phyloP scores from a whole-genome alignment of 2,329 filamentous ascomycete genomes.

The Chrysosphaeria jannelii region DNA sequence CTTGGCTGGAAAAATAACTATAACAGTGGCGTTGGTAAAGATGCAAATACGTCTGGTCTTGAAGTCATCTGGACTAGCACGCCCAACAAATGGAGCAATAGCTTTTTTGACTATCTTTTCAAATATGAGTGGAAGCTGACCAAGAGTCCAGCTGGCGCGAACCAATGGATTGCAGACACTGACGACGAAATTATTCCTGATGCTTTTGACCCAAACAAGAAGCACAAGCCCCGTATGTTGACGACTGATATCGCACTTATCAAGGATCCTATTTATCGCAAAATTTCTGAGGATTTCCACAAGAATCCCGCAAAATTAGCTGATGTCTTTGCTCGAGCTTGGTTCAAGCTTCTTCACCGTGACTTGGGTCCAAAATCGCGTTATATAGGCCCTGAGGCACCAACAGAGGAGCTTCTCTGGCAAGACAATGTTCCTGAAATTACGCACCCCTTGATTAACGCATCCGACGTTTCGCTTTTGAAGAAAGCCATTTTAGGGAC shows the following conservation, averaged over 20 bases:
- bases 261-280: conserved; percentile 41
- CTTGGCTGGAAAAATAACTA: conserved; percentile 41
- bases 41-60: conserved; percentile 46
- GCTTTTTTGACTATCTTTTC: conserved; percentile 48
- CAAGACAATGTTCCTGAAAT: conserved; percentile 38
- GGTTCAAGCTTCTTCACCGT: conserved; percentile 64
- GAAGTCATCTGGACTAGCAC: conserved; percentile 58
- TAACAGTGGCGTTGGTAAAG: conserved; percentile 33
- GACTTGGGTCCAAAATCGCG: conserved; percentile 42
- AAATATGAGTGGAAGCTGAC: conserved; percentile 49
- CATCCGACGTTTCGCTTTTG: conserved; percentile 28
- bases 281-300: conserved; percentile 41
- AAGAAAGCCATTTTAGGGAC: conserved; percentile 37
- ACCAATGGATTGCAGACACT: conserved; percentile 49
- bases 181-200: conserved; percentile 37
- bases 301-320: conserved; percentile 36
- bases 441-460: conserved; percentile 25
- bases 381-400: conserved; percentile 47
- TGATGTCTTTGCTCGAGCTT: conserved; percentile 40
- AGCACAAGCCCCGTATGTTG: conserved; percentile 47
- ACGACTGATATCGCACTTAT: conserved; percentile 46
- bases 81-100: conserved; percentile 46
- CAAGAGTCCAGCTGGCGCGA: conserved; percentile 45
- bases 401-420: conserved; percentile 39
- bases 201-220: conserved; percentile 36